Conservation (phyloP, 768 basidiomycete genomes). For the Cystofilobasidium macerans region DNA sequence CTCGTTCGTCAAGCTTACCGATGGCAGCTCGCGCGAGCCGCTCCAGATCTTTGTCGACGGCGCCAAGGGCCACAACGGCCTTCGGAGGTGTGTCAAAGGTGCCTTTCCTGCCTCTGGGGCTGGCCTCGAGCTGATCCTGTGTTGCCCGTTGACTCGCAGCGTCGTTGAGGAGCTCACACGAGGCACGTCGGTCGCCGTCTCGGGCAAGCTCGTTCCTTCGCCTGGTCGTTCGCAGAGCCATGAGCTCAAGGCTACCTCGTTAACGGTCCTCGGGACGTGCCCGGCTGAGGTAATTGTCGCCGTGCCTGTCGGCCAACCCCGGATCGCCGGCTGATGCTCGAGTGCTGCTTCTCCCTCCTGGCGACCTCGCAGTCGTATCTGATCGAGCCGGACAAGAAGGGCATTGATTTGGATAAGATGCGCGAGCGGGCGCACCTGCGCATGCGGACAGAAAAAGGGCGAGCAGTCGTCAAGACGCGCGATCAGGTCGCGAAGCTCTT, state of each 20-base stretch:
- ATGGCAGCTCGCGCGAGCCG: conserved; percentile 61
- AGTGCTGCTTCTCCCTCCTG: conserved; percentile 10
- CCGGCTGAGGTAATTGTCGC: conserved; percentile 46
- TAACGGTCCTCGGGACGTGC: conserved; percentile 49
- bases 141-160: conserved; percentile 34
- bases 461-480: conserved; percentile 65
- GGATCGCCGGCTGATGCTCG: conserved; percentile 10
- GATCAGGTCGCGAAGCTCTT: conserved; percentile 37
- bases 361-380: background rate
- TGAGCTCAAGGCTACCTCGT: conserved; percentile 47
- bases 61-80: conserved; percentile 28
- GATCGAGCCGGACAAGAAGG: conserved; percentile 5
- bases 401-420: conserved; percentile 49
- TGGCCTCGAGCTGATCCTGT: conserved; percentile 8
- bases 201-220: conserved; percentile 45
- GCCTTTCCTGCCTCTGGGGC: background rate
- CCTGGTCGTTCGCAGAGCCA: conserved; percentile 46
- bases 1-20: conserved; percentile 64
- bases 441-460: conserved; percentile 58
- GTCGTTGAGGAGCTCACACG: conserved; percentile 39
- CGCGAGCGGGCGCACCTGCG: conserved; percentile 82
- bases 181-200: conserved; percentile 49
- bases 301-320: background rate
- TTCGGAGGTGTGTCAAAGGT: conserved; percentile 4
- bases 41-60: conserved; percentile 67